Percentiles rank a stretch among this genome's conserved stretches.
These are phyloP conservation scores for Conoideocrella luteorostrata DNA, from an alignment of 2,329 filamentous ascomycete species.

Conservation along the genomic window DNA sequence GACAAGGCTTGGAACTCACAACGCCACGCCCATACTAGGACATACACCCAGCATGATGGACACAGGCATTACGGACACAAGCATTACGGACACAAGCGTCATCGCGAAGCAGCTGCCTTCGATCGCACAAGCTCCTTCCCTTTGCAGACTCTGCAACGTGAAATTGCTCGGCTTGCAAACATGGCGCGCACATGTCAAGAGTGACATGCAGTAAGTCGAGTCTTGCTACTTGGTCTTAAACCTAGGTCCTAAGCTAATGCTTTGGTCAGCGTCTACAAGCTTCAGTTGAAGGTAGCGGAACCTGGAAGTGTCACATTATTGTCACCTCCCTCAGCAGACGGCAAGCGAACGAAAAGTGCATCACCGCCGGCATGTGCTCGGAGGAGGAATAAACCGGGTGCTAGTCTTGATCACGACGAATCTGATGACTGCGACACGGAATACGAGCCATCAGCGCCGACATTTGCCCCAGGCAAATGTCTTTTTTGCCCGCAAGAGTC, in stretches of 20 bases:
- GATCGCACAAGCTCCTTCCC: neutral
- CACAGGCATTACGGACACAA: no score
- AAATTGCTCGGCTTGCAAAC: conserved; percentile 10
- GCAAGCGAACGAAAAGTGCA: no score
- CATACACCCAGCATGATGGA: no score
- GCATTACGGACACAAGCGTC: no score
- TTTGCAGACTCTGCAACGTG: conserved; percentile 16
- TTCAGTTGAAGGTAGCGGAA: conserved; percentile 16
- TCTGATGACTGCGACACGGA: no score
- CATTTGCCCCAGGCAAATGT: conserved; percentile 27
- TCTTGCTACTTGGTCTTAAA: neutral
- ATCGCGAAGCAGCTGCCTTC: no score
- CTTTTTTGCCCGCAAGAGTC: conserved; percentile 34
- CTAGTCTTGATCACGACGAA: neutral
- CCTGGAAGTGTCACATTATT: conserved; percentile 11
- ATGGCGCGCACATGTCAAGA: conserved; percentile 19
- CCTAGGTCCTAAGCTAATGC: neutral
- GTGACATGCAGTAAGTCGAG: conserved; percentile 16
- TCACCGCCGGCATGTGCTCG: no score
- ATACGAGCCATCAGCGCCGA: conserved; percentile 1
- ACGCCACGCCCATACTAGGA: no score
- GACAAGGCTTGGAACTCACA: no score
- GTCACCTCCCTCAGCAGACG: conserved; percentile 7
- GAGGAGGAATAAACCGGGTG: neutral
- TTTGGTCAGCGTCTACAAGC: conserved; percentile 16